Conservation (phyloP, 768 basidiomycete genomes). For the Mycena metata region DNA sequence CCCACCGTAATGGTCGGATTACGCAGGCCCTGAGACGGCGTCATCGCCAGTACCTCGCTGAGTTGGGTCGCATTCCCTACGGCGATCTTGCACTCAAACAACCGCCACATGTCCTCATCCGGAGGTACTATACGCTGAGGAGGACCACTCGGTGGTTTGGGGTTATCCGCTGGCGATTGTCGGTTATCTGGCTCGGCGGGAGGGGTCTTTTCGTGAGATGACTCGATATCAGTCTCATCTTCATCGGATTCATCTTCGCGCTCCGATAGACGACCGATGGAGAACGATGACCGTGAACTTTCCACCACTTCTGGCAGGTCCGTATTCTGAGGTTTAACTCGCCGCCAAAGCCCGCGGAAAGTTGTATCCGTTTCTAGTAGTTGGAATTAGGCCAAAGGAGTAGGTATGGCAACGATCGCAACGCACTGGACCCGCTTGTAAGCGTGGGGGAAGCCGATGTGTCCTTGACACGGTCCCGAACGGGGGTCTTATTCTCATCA, state of each 20-base stretch:
- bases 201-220: conserved; percentile 34
- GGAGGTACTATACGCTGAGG: conserved; percentile 58
- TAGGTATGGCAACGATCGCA: neutral
- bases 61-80: conserved; percentile 82
- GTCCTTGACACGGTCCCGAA: conserved; percentile 42
- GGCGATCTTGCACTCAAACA: conserved; percentile 89
- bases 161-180: no score
- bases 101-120: conserved; percentile 85
- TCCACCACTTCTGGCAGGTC: conserved; percentile 51
- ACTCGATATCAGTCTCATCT: conserved; percentile 28
- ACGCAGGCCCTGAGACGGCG: conserved; percentile 77
- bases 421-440: conserved; percentile 65
- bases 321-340: conserved; percentile 50
- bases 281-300: conserved; percentile 42
- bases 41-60: conserved; percentile 74
- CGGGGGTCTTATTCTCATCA: conserved; percentile 70
- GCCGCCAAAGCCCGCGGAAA: conserved; percentile 52
- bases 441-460: conserved; percentile 71
- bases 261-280: conserved; percentile 11
- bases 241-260: conserved; percentile 30
- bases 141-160: no score
- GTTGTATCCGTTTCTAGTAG: conserved; percentile 56
- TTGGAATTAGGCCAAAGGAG: neutral
- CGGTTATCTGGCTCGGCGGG: conserved; percentile 44
- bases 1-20: conserved; percentile 78